phyloP scores from a whole-genome alignment of 2,329 filamentous ascomycete genomes.

The Colletotrichum nymphaeae region DNA sequence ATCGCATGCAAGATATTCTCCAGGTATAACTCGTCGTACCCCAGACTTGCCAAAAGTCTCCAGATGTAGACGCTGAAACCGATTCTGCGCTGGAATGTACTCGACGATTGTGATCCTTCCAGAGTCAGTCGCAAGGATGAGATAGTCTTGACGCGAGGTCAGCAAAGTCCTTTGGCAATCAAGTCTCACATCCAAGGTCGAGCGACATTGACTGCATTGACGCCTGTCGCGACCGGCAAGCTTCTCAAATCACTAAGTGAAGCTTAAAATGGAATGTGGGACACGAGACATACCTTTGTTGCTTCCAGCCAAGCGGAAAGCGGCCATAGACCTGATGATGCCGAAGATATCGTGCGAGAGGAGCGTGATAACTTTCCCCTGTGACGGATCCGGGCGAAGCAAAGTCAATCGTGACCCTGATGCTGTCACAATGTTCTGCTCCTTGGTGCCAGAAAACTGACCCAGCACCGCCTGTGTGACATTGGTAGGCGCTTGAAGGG shows the following conservation, averaged over 20 bases:
- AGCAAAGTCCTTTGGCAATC: conserved; percentile 34
- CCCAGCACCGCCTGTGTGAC: conserved; percentile 92
- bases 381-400: conserved; percentile 84
- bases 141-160: conserved; percentile 75
- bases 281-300: conserved; percentile 84
- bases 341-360: conserved; percentile 96
- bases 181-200: background rate
- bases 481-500: conserved; percentile 90
- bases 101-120: conserved; percentile 95
- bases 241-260: conserved; percentile 74
- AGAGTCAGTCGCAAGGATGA: conserved; percentile 95
- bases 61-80: conserved; percentile 88
- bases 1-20: conserved; percentile 95
- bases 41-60: conserved; percentile 99
- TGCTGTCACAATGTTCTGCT: conserved; percentile 96
- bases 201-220: conserved; percentile 9
- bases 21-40: conserved; percentile 90
- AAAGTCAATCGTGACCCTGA: conserved; percentile 91
- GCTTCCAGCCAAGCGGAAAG: conserved; percentile 92
- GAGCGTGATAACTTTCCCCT: conserved; percentile 87
- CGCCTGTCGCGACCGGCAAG: conserved; percentile 30
- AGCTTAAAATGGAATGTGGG: conserved; percentile 54
- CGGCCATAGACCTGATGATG: conserved; percentile 89
- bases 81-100: conserved; percentile 87
- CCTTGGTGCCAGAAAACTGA: conserved; percentile 95